Conservation (phyloP, 345 rosid species). For the Brassica rapa region DNA sequence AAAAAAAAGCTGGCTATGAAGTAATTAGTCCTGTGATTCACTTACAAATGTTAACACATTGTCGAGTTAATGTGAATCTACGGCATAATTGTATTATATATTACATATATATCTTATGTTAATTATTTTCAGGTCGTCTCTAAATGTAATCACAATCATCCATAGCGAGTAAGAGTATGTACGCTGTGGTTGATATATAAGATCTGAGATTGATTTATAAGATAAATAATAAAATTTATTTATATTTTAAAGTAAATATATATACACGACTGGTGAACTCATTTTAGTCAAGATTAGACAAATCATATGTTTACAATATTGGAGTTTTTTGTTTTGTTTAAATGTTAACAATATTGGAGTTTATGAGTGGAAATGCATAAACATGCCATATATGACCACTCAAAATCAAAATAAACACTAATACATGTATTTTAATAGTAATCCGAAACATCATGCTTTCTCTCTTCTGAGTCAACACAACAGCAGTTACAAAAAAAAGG, state of each 20-base stretch:
- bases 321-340: no score
- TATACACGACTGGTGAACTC: neutral
- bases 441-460: neutral
- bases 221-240: neutral
- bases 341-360: neutral
- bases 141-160: neutral
- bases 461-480: neutral
- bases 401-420: neutral
- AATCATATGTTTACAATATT: neutral
- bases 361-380: neutral
- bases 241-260: neutral
- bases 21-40: neutral
- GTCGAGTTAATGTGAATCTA: conserved; percentile 8
- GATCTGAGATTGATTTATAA: neutral
- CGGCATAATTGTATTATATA: neutral
- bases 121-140: neutral
- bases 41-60: conserved; percentile 9
- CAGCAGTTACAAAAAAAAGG: neutral
- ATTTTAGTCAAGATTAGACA: neutral
- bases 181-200: neutral
- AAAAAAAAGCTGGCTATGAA: neutral
- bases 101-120: neutral
- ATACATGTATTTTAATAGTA: neutral
- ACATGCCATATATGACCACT: neutral
- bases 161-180: neutral